A percentile compares a stretch with the other conserved stretches of the same genome.
Conservation (phyloP, 108 stramenopile species). For the Fragilaria crotonensis region DNA sequence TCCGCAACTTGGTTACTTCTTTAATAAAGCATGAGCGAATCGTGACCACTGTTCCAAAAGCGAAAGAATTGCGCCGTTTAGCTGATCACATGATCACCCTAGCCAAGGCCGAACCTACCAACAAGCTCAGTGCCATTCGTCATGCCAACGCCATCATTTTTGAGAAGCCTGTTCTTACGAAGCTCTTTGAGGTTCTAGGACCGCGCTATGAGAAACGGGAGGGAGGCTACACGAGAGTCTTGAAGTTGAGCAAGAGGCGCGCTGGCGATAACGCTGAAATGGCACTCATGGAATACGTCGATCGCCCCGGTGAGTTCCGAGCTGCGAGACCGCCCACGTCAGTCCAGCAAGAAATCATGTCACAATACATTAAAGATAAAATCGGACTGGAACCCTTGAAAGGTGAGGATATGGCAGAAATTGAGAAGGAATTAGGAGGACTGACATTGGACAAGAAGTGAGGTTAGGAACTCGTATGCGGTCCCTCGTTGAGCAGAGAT, state of each 20-base stretch:
- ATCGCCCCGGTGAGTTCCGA: slow-evolving; percentile 90
- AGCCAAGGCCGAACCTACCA: slow-evolving; percentile 29
- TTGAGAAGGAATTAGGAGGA: neutral
- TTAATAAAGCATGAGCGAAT: slow-evolving; percentile 98
- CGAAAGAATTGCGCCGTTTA: slow-evolving; percentile 86
- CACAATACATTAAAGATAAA: slow-evolving; percentile 1
- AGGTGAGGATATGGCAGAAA: neutral
- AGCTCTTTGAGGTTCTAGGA: slow-evolving; percentile 93
- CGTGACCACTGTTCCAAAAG: slow-evolving; percentile 93
- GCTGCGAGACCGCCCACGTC: slow-evolving; percentile 72
- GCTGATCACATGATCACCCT: slow-evolving; percentile 90
- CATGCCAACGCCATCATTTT: slow-evolving; percentile 56
- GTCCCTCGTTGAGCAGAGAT: no score
- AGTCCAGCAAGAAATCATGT: slow-evolving; percentile 7
- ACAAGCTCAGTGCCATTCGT: slow-evolving; percentile 11
- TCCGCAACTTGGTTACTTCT: slow-evolving; percentile 90
- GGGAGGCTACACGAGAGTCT: slow-evolving; percentile 95
- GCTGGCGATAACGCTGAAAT: slow-evolving; percentile 94
- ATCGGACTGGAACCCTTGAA: neutral
- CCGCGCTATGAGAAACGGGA: slow-evolving; percentile 88
- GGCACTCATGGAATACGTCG: slow-evolving; percentile 98
- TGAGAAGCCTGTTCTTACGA: slow-evolving; percentile 69
- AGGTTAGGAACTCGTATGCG: no score
- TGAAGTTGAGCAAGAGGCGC: slow-evolving; percentile 82
- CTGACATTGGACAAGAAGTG: neutral